Evolutionary conservation across 2,329 filamentous ascomycete species (phyloP).

Genomic region (Fusarium buxicola): DNA sequence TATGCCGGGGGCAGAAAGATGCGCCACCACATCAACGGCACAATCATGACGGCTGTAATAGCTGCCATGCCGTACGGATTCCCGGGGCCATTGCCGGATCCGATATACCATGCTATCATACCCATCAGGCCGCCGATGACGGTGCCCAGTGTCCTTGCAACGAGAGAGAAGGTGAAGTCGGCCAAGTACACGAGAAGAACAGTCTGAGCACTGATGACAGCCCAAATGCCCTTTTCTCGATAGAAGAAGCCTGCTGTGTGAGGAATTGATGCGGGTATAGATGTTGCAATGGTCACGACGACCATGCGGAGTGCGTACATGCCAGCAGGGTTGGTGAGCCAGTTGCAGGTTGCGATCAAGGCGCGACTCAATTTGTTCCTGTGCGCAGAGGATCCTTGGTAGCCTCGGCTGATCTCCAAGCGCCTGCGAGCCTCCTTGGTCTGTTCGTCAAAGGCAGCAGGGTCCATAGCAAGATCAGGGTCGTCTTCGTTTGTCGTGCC

Average conservation of each 20-base stretch:
- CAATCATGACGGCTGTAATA: slow-evolving; percentile 54
- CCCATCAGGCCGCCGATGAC: slow-evolving; percentile 60
- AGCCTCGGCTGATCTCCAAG: slow-evolving; percentile 51
- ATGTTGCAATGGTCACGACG: slow-evolving; percentile 57
- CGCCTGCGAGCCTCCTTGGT: slow-evolving; percentile 51
- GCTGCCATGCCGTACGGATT: slow-evolving; percentile 64
- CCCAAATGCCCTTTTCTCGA: slow-evolving; percentile 64
- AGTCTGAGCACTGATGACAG: slow-evolving; percentile 63
- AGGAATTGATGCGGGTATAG: slow-evolving; percentile 57
- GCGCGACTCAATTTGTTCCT: slow-evolving; percentile 38
- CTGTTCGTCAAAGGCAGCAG: slow-evolving; percentile 46
- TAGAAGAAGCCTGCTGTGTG: slow-evolving; percentile 62
- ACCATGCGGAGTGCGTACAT: slow-evolving; percentile 62
- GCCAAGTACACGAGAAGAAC: slow-evolving; percentile 61
- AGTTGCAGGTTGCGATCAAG: slow-evolving; percentile 51
- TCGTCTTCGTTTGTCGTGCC: slow-evolving; percentile 34
- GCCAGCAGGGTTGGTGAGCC: slow-evolving; percentile 57
- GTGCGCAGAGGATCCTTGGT: slow-evolving; percentile 21
- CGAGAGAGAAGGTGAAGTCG: slow-evolving; percentile 61
- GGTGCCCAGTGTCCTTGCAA: slow-evolving; percentile 56
- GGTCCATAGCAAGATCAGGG: slow-evolving; percentile 38
- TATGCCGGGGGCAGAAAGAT: slow-evolving; percentile 49
- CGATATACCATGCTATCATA: slow-evolving; percentile 63
- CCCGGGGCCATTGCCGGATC: slow-evolving; percentile 59
- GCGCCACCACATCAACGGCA: slow-evolving; percentile 52